Evolutionary conservation across 1,284 basidiomycete genomes (phyloP).

Genomic region (Trichosporon sp.): DNA sequence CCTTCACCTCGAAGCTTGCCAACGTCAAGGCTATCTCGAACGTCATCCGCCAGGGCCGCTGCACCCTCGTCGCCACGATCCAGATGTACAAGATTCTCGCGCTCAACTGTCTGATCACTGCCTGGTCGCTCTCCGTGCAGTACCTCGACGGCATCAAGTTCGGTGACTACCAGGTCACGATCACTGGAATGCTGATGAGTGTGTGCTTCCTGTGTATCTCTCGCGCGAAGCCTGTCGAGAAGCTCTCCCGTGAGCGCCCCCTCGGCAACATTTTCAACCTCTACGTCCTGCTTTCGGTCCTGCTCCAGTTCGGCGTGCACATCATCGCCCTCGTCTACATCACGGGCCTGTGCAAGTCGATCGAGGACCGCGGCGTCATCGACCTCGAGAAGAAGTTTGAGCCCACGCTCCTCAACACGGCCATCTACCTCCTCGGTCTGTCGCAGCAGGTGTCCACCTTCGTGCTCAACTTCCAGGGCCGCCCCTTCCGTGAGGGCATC

Average conservation of each 20-base stretch:
- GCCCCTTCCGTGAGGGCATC: slow-evolving; percentile 93
- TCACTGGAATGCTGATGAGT: slow-evolving; percentile 92
- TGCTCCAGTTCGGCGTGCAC: slow-evolving; percentile 86
- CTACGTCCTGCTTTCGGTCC: slow-evolving; percentile 82
- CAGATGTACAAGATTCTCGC: slow-evolving; percentile 99
- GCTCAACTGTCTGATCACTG: slow-evolving; percentile 90
- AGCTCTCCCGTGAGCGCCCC: slow-evolving; percentile 81
- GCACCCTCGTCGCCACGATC: slow-evolving; percentile 90
- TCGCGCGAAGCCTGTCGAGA: slow-evolving; percentile 91
- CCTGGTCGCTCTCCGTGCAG: slow-evolving; percentile 90
- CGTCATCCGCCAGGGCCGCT: slow-evolving; percentile 92
- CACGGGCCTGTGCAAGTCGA: slow-evolving; percentile 68
- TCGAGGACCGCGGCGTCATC: slow-evolving; percentile 71
- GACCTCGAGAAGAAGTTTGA: slow-evolving; percentile 93
- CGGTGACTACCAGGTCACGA: slow-evolving; percentile 90
- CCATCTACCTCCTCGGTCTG: slow-evolving; percentile 85
- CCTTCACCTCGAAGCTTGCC: slow-evolving; percentile 90
- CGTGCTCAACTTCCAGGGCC: slow-evolving; percentile 93
- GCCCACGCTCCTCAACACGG: slow-evolving; percentile 85
- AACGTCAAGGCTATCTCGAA: slow-evolving; percentile 89
- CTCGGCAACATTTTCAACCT: slow-evolving; percentile 92
- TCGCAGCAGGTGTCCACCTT: slow-evolving; percentile 96
- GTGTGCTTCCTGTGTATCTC: slow-evolving; percentile 96
- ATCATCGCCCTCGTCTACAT: slow-evolving; percentile 84
- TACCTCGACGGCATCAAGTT: slow-evolving; percentile 97